Percentiles rank a stretch among this genome's conserved stretches.
Conservation (phyloP, 768 basidiomycete genomes). For the Podaxis rugospora region DNA sequence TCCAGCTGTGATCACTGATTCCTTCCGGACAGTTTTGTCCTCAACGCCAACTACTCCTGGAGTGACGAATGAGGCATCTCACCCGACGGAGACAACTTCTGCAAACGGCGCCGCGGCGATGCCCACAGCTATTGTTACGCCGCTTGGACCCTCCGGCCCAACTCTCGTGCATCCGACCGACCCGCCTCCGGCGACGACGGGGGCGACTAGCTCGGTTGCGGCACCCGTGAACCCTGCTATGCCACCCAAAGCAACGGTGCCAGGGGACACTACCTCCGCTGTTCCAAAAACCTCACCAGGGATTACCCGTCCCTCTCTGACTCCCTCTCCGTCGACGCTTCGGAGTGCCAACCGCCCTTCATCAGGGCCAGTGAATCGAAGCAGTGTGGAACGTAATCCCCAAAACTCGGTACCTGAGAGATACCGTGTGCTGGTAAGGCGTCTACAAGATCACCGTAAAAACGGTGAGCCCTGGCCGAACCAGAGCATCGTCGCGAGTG, state of each 20-base stretch:
- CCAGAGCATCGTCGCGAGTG: neutral
- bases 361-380: neutral
- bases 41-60: neutral
- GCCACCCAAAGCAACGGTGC: neutral
- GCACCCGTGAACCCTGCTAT: neutral
- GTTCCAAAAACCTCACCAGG: neutral
- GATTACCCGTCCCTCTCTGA: neutral
- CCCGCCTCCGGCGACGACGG: neutral
- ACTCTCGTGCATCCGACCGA: neutral
- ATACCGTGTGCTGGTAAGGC: slow-evolving; percentile 8
- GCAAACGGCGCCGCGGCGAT: neutral
- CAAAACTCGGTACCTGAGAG: neutral
- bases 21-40: neutral
- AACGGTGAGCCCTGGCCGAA: slow-evolving; percentile 1
- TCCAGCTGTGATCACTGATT: neutral
- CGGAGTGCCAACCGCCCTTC: neutral
- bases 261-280: neutral
- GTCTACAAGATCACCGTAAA: slow-evolving; percentile 3
- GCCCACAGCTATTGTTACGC: neutral
- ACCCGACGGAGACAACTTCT: neutral
- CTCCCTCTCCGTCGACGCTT: neutral
- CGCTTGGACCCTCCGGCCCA: neutral
- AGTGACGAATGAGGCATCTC: neutral
- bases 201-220: neutral
- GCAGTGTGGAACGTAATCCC: neutral